These are phyloP conservation scores for Perilla frutescens DNA, from an alignment of 257 asterid genomes.

Conservation along the genomic window DNA sequence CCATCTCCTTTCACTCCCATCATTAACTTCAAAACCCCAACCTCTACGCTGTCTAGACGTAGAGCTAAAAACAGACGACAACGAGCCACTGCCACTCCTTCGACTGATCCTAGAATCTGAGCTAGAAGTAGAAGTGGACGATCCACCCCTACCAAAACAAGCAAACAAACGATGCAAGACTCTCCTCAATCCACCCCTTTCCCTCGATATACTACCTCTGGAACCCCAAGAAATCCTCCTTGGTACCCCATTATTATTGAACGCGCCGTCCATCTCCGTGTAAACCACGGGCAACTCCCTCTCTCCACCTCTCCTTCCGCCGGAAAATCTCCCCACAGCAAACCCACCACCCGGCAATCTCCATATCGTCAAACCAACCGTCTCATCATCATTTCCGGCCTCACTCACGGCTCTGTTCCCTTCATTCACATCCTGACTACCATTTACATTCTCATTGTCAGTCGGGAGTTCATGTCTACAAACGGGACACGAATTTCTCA, in stretches of 20 bases:
- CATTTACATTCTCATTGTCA: constrained; percentile 42
- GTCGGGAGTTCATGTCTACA: constrained; percentile 82
- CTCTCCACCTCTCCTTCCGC: constrained; percentile 85
- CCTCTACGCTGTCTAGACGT: constrained; percentile 57
- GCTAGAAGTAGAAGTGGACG: constrained; percentile 56
- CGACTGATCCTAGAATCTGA: constrained; percentile 58
- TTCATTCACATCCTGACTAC: constrained; percentile 35
- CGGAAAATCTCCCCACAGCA: constrained; percentile 90
- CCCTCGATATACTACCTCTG: constrained; percentile 61
- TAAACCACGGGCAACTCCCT: constrained; percentile 87
- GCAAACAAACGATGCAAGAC: constrained; percentile 57
- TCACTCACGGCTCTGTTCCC: constrained; percentile 43
- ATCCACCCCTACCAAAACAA: constrained; percentile 68
- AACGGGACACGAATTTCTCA: constrained; percentile 84
- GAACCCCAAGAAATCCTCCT: constrained; percentile 85
- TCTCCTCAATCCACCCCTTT: constrained; percentile 68
- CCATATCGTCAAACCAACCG: constrained; percentile 88
- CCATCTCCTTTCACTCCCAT: constrained; percentile 42
- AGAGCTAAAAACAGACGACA: constrained; percentile 60
- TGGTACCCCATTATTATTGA: constrained; percentile 67
- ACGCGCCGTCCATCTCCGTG: constrained; percentile 93
- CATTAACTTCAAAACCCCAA: constrained; percentile 53
- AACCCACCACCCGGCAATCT: constrained; percentile 94
- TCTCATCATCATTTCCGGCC: constrained; percentile 59
- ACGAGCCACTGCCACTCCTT: constrained; percentile 49